Evolutionary conservation across 2,329 filamentous ascomycete genomes (phyloP), one percentile per base, ranked within the genome.

Genomic region (Thelonectria discophora): DNA sequence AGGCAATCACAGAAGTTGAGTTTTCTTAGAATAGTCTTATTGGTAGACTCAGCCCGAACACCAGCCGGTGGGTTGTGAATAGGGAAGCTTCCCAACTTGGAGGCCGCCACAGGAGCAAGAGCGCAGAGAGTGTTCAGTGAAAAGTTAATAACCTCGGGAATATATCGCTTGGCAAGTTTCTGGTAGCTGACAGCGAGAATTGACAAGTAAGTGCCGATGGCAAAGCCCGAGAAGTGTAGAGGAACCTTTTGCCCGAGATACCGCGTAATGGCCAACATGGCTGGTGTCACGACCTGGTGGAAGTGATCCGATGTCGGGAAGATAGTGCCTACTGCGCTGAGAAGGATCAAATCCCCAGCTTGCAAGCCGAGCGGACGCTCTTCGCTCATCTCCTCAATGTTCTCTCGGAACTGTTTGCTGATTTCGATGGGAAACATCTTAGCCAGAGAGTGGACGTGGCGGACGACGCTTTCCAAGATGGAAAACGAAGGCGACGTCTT

Each of bases 221-320:
- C 85, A 62, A 92, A 86, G 67, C 95, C 91, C 8, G 83, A 79
- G 4, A 92, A 77, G 8, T 80, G 82, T 45, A 86, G 82, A 0
- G 93, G 88, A 0, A 89, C 83, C 58, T 88, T 92, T 69, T 97
- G 88, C 1, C 90, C 92, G 24, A 99, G 84, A 77, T 91, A 97
- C 56, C 92, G 88, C 12, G 86, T 86, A 77, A 98, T 92, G n/a
- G 89, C 86, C 5, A 97, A 86, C 77, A 93, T 90, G 1, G 94
- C 91, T 2, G 95, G 95, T 2, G 95, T 99, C 42, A 93, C 90
- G 37, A 98, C 92, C 70, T 95, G 90, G 72, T 99, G 95, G 77
- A 98, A 99, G 78, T 98, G 94, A 77, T 99, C 95, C 0, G 94
- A 97, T 0, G 95, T 97, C 5, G 95, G 94, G 72, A 97, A 99